Conservation (phyloP, 306 rosid species). For the Alnus glutinosa region DNA sequence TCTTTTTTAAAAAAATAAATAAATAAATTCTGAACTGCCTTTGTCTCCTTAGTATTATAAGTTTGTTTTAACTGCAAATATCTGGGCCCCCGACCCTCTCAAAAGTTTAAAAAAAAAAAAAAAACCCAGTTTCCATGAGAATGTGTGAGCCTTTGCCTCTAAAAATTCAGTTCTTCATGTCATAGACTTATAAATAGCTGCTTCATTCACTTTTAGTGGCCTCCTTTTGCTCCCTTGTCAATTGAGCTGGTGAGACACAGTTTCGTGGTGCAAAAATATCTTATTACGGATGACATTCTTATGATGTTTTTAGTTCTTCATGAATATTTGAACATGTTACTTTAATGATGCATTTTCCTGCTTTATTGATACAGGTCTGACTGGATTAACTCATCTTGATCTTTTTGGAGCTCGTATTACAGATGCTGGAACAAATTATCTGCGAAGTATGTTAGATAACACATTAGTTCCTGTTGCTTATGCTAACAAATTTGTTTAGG, state of each 20-base stretch:
- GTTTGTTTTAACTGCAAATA: not conserved
- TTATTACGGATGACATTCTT: not conserved
- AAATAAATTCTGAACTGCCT: not conserved
- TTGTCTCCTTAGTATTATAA: not conserved
- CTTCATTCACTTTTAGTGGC: not conserved
- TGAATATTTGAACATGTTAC: not conserved
- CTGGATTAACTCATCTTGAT: conserved; percentile 84
- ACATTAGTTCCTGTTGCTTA: not conserved
- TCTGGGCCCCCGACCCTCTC: not conserved
- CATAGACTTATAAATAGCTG: not conserved
- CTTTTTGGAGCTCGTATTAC: conserved; percentile 91
- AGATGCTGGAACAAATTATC: conserved; percentile 73
- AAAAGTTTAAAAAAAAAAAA: too few species aligned
- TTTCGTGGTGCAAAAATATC: not conserved
- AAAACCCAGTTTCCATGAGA: not conserved
- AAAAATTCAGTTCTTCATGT: not conserved
- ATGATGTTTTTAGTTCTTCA: not conserved
- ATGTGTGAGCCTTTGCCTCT: not conserved
- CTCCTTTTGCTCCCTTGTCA: not conserved
- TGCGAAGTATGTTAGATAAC: conserved; percentile 61
- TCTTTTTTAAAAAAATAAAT: too few species aligned
- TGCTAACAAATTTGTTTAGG: not conserved
- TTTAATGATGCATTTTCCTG: conserved; percentile 13
- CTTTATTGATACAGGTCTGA: conserved; percentile 63
- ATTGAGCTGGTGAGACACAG: not conserved